Base-by-base conservation (phyloP, 129 eudicot genomes). In the Arctium minus region DNA sequence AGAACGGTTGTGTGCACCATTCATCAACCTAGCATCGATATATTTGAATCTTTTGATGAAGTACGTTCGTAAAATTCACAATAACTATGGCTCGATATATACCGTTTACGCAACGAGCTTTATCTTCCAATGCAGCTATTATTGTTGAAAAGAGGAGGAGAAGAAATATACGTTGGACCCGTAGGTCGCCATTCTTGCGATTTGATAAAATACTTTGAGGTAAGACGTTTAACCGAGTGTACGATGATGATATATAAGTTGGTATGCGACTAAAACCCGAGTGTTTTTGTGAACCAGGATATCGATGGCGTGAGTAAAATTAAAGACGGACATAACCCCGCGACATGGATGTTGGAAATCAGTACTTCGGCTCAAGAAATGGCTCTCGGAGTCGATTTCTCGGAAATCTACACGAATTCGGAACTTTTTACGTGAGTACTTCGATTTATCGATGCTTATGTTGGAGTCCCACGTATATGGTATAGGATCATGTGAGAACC, bases 131-230 rank as follows among this genome's bases (percentile, higher is more conserved):
- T 87, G 83, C 90, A 94, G 98, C 80, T 94, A 39, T 89, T 94
- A 77, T 85, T 94, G 82, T 83, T 94, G 94, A 92, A 94, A 87
- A 88, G 97, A 12, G 98, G 98, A 67, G 98, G 98, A 31, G 82
- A 87, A 83, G 97, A 91, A 71, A 79, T 94, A 67, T 94, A 92
- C 29, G 98, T 88, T 15, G 98, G 98, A 72, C 94, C 97, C 32
- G 84, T 94, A 6, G 98, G 98, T 81, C 94, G 83, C 38, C 93
- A 94, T 72, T 94, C 98, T 46, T 79, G 93, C 71, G 82, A 90
- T 3, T 70, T 94, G 76, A 90, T 92, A 76, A 81, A 87, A 81
- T 92, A 94, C 85, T 94, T 92, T 77, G 92, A 94, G 91, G 92
- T 83, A 78, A 73, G 69, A 74, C 13, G 12, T 67, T 67, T 67